These are phyloP conservation scores for Mycena capillaripes DNA, from an alignment of 768 basidiomycete genomes.

Conservation along the genomic window DNA sequence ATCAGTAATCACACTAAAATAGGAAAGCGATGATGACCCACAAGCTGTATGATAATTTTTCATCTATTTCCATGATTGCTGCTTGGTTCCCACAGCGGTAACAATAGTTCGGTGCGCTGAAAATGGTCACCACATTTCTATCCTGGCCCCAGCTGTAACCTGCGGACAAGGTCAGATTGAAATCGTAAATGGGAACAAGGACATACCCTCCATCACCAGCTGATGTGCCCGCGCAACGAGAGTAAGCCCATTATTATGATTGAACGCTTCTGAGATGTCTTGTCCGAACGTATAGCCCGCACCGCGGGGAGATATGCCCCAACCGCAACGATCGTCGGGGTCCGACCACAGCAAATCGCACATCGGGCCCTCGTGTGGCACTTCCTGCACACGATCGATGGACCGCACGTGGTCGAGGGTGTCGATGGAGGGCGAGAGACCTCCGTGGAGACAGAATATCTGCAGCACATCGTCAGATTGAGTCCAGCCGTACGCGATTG, in stretches of 20 bases:
- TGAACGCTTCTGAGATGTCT: constrained; percentile 99
- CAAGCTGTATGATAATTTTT: constrained; percentile 96
- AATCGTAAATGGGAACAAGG: background rate
- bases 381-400: constrained; percentile 99
- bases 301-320: constrained; percentile 99
- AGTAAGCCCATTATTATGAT: constrained; percentile 98
- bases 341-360: constrained; percentile 99
- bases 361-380: constrained; percentile 99
- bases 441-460: constrained; percentile 99
- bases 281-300: constrained; percentile 99
- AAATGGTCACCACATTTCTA: constrained; percentile 98
- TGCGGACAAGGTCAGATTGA: constrained; percentile 44
- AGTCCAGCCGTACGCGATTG: constrained; percentile 28
- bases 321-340: constrained; percentile 98
- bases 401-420: constrained; percentile 99
- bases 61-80: constrained; percentile 99
- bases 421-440: constrained; percentile 98
- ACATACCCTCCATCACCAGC: constrained; percentile 95
- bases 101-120: constrained; percentile 99
- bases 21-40: constrained; percentile 50
- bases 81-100: constrained; percentile 99
- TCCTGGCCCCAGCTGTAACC: constrained; percentile 99
- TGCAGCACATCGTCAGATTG: constrained; percentile 48
- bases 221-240: constrained; percentile 96
- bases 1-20: constrained; percentile 24